phyloP scores from a whole-genome alignment of 1,284 basidiomycete species.

The Gymnopus androsaceus region DNA sequence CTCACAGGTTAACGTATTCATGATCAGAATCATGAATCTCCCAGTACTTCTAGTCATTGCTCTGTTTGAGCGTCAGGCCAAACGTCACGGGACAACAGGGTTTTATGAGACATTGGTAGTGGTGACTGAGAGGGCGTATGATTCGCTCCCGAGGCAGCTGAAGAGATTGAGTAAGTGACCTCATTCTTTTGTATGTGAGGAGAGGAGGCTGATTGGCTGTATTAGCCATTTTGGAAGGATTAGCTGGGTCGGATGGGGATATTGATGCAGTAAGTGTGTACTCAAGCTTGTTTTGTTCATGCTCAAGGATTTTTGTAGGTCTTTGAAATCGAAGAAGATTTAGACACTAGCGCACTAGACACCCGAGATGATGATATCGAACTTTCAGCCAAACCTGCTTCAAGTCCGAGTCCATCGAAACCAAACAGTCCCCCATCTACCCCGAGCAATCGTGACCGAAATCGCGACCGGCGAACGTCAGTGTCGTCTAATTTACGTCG shows the following conservation, averaged over 20 bases:
- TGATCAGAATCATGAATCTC: slow-evolving; percentile 83
- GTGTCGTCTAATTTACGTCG: slow-evolving; percentile 6
- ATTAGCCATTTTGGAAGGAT: slow-evolving; percentile 77
- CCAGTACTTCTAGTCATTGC: slow-evolving; percentile 84
- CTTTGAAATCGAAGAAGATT: slow-evolving; percentile 81
- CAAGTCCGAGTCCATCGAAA: too few relatives aligned
- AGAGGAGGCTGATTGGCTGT: slow-evolving; percentile 19
- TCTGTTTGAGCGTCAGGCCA: slow-evolving; percentile 81
- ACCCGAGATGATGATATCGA: slow-evolving; percentile 28
- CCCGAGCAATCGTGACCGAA: slow-evolving; percentile 18
- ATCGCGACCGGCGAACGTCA: slow-evolving; percentile 12
- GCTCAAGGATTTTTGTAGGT: slow-evolving; percentile 57
- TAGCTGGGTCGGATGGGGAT: slow-evolving; percentile 72
- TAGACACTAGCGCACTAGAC: slow-evolving; percentile 60
- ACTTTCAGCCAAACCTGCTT: too few relatives aligned
- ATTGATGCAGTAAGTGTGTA: slow-evolving; percentile 63
- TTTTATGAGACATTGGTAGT: slow-evolving; percentile 74
- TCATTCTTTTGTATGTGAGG: slow-evolving; percentile 5
- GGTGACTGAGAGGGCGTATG: slow-evolving; percentile 67
- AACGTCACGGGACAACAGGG: slow-evolving; percentile 57
- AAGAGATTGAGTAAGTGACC: slow-evolving; percentile 67
- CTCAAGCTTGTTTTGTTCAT: not conserved
- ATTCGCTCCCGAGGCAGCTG: slow-evolving; percentile 69
- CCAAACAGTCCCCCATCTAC: slow-evolving; percentile 26
- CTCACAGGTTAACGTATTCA: slow-evolving; percentile 79